These are phyloP conservation scores for Blechomonas ayalai DNA, from an alignment of 208 protist genomes.

Conservation along the genomic window DNA sequence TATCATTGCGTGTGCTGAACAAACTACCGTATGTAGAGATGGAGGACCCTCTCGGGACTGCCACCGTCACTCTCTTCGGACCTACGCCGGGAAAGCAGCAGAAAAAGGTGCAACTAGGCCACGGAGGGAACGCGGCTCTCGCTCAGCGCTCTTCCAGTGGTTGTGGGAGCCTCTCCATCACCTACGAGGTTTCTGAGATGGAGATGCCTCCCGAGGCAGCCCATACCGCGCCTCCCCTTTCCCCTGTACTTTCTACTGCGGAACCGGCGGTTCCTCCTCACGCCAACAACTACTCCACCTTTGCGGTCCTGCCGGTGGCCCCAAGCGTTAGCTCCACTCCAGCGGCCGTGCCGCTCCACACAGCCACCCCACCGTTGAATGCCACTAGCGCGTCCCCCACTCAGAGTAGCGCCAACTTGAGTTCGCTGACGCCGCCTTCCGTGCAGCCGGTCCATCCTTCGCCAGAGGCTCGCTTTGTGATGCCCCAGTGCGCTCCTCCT, in stretches of 20 bases:
- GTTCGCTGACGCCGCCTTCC: not conserved
- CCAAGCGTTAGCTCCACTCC: slow-evolving; percentile 3
- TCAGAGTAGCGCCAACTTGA: slow-evolving; percentile 1
- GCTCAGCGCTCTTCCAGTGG: slow-evolving; percentile 38
- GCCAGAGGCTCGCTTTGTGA: slow-evolving; percentile 2
- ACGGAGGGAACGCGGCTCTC: slow-evolving; percentile 53
- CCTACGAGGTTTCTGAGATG: slow-evolving; percentile 34
- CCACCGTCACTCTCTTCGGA: slow-evolving; percentile 64
- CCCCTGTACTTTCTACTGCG: slow-evolving; percentile 1
- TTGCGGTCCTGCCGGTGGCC: slow-evolving; percentile 9
- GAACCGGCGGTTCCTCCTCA: not conserved
- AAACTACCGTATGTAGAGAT: slow-evolving; percentile 34
- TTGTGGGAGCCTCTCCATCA: slow-evolving; percentile 43
- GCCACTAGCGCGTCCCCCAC: not conserved
- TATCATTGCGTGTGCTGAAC: slow-evolving; percentile 60
- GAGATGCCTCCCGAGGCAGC: slow-evolving; percentile 4
- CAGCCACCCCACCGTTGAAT: not conserved
- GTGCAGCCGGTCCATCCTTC: slow-evolving; percentile 11
- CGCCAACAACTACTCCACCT: slow-evolving; percentile 5
- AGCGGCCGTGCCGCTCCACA: not conserved
- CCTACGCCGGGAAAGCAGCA: slow-evolving; percentile 14
- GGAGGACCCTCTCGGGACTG: slow-evolving; percentile 65
- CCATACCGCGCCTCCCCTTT: not conserved
- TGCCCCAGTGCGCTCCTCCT: slow-evolving; percentile 12
- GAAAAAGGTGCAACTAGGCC: slow-evolving; percentile 41